These are phyloP conservation scores for Amanita polypyramis DNA, from an alignment of 768 basidiomycete genomes.

Conservation along the genomic window DNA sequence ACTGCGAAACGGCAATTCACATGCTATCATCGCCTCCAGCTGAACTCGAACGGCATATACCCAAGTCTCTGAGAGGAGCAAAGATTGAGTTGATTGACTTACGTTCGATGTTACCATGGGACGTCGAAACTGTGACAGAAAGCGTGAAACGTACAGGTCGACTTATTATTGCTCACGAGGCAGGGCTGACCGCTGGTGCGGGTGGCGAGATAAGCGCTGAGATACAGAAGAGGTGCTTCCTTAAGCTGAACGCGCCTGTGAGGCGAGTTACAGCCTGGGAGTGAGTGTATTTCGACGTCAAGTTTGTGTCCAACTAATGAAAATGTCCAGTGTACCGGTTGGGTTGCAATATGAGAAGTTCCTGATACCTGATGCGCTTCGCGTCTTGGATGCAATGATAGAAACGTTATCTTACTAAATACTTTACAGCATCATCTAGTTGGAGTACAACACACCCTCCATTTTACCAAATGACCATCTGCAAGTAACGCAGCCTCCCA, in stretches of 20 bases:
- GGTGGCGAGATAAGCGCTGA: slow-evolving; percentile 90
- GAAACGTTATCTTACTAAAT: slow-evolving; percentile 67
- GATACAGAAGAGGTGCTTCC: slow-evolving; percentile 79
- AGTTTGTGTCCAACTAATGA: slow-evolving; percentile 1
- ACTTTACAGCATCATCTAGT: slow-evolving; percentile 13
- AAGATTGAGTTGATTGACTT: slow-evolving; percentile 86
- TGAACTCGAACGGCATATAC: slow-evolving; percentile 53
- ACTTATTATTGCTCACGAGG: slow-evolving; percentile 87
- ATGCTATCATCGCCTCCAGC: slow-evolving; percentile 60
- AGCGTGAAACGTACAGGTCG: slow-evolving; percentile 81
- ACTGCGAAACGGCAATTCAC: slow-evolving; percentile 76
- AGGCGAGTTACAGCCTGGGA: slow-evolving; percentile 89
- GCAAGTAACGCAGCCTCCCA: slow-evolving; percentile 45
- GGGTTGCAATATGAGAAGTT: slow-evolving; percentile 88
- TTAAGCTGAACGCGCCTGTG: slow-evolving; percentile 82
- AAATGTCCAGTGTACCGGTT: slow-evolving; percentile 53
- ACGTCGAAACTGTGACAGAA: slow-evolving; percentile 67
- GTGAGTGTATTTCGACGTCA: slow-evolving; percentile 39
- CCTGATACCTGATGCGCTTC: slow-evolving; percentile 78
- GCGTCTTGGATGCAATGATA: slow-evolving; percentile 73
- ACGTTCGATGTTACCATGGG: slow-evolving; percentile 85
- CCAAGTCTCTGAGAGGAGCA: slow-evolving; percentile 51
- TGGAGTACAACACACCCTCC: slow-evolving; percentile 27
- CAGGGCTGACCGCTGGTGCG: slow-evolving; percentile 78
- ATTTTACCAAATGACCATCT: slow-evolving; percentile 33